phyloP scores from a whole-genome alignment of 352 stramenopile genomes.

The Globisporangium cylindrosporum region DNA sequence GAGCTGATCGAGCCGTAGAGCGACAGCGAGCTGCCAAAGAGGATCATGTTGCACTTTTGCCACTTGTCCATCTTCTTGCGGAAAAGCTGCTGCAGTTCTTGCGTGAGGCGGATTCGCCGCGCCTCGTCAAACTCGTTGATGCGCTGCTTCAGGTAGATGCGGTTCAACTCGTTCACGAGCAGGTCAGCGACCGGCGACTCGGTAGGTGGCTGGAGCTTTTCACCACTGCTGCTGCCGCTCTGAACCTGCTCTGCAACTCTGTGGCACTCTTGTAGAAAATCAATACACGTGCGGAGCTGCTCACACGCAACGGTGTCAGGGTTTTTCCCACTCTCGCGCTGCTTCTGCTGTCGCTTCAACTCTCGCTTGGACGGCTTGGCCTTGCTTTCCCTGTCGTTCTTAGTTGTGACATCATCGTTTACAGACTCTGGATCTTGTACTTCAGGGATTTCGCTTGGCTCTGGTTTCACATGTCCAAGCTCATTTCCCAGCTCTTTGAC shows the following conservation, averaged over 20 bases:
- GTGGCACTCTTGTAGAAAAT: conserved; percentile 37
- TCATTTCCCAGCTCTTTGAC: not conserved
- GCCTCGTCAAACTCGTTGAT: conserved; percentile 50
- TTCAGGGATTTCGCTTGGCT: not conserved
- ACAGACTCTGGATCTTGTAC: not conserved
- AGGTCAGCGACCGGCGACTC: conserved; percentile 7
- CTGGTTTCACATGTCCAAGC: conserved; percentile 12
- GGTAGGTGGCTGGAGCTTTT: not conserved
- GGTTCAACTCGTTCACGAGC: conserved; percentile 34
- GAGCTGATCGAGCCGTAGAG: conserved; percentile 68
- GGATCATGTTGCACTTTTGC: conserved; percentile 43
- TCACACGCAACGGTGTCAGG: conserved; percentile 21
- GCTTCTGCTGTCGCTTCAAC: conserved; percentile 14
- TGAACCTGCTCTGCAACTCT: conserved; percentile 1
- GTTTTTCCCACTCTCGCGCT: not conserved
- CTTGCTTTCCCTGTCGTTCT: not conserved
- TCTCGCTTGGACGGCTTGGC: conserved; percentile 15
- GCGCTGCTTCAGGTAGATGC: conserved; percentile 38
- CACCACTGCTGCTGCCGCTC: not conserved
- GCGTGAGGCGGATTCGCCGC: conserved; percentile 32
- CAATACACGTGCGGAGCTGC: conserved; percentile 47
- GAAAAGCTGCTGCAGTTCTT: conserved; percentile 44
- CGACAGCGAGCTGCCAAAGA: conserved; percentile 80
- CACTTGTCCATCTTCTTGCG: conserved; percentile 44
- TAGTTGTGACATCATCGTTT: not conserved